Base-by-base conservation (phyloP, 2,329 filamentous ascomycete genomes). In the Grosmannia penicillata region DNA sequence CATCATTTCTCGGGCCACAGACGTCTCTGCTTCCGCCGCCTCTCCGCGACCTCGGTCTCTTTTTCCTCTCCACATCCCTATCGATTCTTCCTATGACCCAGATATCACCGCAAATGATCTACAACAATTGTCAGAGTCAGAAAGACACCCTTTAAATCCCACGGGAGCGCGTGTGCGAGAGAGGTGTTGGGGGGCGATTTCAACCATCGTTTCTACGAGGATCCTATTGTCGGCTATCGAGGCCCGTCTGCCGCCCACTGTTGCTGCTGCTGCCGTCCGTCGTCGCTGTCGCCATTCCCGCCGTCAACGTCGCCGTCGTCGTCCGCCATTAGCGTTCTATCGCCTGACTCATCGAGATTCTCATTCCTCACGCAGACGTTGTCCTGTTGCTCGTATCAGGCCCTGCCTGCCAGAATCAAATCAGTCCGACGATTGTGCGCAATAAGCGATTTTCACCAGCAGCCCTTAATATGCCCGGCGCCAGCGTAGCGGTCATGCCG, bases 61-160 rank as follows among this genome's bases (percentile, higher is more conserved):
- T 38, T 30, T 18, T 35, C 37, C 34, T 19, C 22, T 8, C 15
- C n/a, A 43, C 30, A 39, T 39, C 50, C 53, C 41, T 50, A 47
- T 53, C 56, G 53, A 57, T 53, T 52, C 49, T 53, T 63, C 61
- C 62, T 59, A 77, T 77, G 73, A 75, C 61, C 59, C 68, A 52
- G 54, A 57, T 56, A 62, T 48, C 57, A 54, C 57, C 61, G 62
- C 65, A 60, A 69, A 70, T 69, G 66, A 66, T 58, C 63, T 63
- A 54, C 56, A 60, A 56, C 60, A 57, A 55, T 48, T 53, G 56
- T 46, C 56, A 61, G 47, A 65, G 65, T 66, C 65, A 65, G 60
- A 62, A 62, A 65, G 70, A 68, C 72, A 77, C 73, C 68, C 75
- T 78, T 78, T 79, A 73, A 78, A 73, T 61, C 68, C 66, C 65